Evolutionary conservation across 2,329 filamentous ascomycete genomes (phyloP).

Genomic region (Ascochyta rabiei): DNA sequence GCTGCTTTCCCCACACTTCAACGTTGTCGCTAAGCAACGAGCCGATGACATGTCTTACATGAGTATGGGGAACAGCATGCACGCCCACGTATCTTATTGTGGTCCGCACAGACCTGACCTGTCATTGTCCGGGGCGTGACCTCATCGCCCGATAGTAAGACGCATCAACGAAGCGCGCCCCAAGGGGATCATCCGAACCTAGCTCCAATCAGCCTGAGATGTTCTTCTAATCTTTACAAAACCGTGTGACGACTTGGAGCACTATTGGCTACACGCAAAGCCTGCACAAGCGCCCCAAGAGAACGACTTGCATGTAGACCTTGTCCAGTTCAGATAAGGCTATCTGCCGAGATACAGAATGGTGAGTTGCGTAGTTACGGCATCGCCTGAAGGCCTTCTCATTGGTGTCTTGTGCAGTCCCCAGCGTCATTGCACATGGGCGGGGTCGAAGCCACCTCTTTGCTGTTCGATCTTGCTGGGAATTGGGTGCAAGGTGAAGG

Average conservation of each 20-base stretch:
- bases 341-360: slow-evolving; percentile 16
- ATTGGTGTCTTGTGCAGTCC: slow-evolving; percentile 31
- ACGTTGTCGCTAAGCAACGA: neutral
- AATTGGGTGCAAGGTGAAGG: neutral
- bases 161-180: slow-evolving; percentile 8
- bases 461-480: neutral
- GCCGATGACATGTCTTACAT: slow-evolving; percentile 15
- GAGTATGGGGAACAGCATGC: neutral
- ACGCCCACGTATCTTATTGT: neutral
- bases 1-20: slow-evolving; percentile 26
- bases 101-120: neutral
- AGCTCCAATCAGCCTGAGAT: slow-evolving; percentile 17
- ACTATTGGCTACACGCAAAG: slow-evolving; percentile 31
- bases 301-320: slow-evolving; percentile 5
- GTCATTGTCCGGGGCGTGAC: neutral
- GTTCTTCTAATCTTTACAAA: slow-evolving; percentile 5
- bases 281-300: slow-evolving; percentile 22
- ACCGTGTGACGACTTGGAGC: neutral
- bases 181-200: slow-evolving; percentile 2
- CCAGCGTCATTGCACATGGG: slow-evolving; percentile 36
- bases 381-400: slow-evolving; percentile 14
- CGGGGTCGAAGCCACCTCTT: slow-evolving; percentile 29
- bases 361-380: slow-evolving; percentile 32
- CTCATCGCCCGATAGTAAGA: slow-evolving; percentile 16
- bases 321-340: slow-evolving; percentile 38